These are phyloP conservation scores for Colletotrichum lini DNA, from an alignment of 2,329 filamentous ascomycete species.

Conservation along the genomic window DNA sequence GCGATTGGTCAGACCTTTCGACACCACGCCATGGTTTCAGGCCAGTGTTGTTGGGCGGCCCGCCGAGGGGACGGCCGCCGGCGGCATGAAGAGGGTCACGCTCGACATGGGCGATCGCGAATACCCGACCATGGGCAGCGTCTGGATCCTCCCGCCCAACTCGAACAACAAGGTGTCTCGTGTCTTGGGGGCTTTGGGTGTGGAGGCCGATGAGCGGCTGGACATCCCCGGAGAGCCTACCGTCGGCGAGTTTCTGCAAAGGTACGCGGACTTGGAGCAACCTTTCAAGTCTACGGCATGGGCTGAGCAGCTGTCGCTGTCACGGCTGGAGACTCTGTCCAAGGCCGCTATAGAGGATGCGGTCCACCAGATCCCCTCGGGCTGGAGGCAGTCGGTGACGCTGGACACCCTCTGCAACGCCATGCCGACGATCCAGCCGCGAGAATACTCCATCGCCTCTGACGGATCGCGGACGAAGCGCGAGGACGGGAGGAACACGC, in stretches of 20 bases:
- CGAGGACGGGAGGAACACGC: constrained; percentile 16
- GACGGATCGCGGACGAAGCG: constrained; percentile 21
- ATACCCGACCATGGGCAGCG: constrained; percentile 37
- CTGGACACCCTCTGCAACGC: constrained; percentile 27
- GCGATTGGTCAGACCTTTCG: constrained; percentile 31
- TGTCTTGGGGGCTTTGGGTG: constrained; percentile 21
- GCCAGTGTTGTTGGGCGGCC: constrained; percentile 29
- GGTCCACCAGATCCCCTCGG: constrained; percentile 25
- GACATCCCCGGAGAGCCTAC: constrained; percentile 18
- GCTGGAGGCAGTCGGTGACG: constrained; percentile 23
- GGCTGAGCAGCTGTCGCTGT: constrained; percentile 17
- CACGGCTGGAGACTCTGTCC: constrained; percentile 9
- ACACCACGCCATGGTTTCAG: constrained; percentile 39
- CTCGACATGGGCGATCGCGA: constrained; percentile 33
- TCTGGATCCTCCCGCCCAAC: constrained; percentile 39
- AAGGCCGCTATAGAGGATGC: constrained; percentile 32
- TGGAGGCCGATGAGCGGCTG: constrained; percentile 18
- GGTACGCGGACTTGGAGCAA: constrained; percentile 30
- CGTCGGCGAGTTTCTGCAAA: constrained; percentile 26
- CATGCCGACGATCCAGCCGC: constrained; percentile 35
- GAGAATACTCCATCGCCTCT: constrained; percentile 38
- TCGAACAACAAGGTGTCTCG: constrained; percentile 37
- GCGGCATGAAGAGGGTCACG: constrained; percentile 37
- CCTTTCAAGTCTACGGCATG: constrained; percentile 30
- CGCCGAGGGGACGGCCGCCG: constrained; percentile 7